A percentile compares a stretch with the other conserved stretches of the same genome.
These are phyloP conservation scores for Dactylellina parvicollis DNA, from an alignment of 2,329 filamentous ascomycete genomes.

Conservation along the genomic window DNA sequence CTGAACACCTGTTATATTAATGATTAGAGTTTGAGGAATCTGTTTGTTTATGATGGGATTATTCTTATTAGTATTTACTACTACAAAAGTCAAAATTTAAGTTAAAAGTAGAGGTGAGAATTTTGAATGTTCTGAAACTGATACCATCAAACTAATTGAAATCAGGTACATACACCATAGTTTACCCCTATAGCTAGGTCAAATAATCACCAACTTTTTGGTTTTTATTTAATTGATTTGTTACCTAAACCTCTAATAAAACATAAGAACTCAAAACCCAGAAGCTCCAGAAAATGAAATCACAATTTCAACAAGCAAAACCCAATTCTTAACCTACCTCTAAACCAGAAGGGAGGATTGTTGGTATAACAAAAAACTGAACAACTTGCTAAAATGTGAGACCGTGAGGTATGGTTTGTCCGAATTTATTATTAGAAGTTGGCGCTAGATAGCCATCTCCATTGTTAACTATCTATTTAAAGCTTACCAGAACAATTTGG, in stretches of 20 bases:
- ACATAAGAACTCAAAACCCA: background rate
- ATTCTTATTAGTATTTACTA: slow-evolving; percentile 9
- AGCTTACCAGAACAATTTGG: background rate
- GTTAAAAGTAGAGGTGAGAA: background rate
- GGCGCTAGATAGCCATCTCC: background rate
- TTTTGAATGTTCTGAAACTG: background rate
- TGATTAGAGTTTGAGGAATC: background rate
- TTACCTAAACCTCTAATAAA: background rate
- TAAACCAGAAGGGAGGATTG: background rate
- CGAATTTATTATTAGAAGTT: background rate
- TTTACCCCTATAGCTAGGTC: background rate
- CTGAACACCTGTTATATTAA: background rate
- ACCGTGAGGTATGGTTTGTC: background rate
- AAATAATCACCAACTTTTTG: slow-evolving; percentile 1
- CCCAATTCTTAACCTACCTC: background rate
- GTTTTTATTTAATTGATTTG: background rate
- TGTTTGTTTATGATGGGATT: slow-evolving; percentile 2
- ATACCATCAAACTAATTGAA: background rate
- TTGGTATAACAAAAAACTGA: background rate
- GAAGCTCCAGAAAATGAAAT: background rate
- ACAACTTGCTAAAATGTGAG: background rate
- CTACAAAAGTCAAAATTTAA: slow-evolving; percentile 9
- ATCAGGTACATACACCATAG: slow-evolving; percentile 4
- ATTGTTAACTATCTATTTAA: background rate
- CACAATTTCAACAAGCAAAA: background rate